phyloP scores from a whole-genome alignment of 2,329 filamentous ascomycete species.

The Colletotrichum cereale region DNA sequence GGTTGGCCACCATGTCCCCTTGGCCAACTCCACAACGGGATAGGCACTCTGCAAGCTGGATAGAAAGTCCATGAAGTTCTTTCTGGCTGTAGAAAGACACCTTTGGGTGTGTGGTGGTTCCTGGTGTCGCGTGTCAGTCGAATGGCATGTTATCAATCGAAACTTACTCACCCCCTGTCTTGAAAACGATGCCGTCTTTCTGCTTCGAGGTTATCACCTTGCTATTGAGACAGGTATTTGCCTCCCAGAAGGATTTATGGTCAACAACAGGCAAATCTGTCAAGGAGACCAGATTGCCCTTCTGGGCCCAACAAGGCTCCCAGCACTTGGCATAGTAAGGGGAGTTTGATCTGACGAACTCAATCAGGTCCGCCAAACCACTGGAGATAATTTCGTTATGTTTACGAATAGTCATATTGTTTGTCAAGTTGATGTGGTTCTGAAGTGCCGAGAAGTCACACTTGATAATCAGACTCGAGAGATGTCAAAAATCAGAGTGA shows the following conservation, averaged over 20 bases:
- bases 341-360: slow-evolving; percentile 26
- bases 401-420: slow-evolving; percentile 12
- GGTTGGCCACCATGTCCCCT: slow-evolving; percentile 31
- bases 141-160: too few species aligned
- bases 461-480: not conserved
- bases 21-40: slow-evolving; percentile 21
- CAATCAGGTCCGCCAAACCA: slow-evolving; percentile 18
- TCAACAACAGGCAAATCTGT: slow-evolving; percentile 19
- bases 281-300: not conserved
- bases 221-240: slow-evolving; percentile 33
- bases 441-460: not conserved
- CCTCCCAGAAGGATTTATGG: slow-evolving; percentile 28
- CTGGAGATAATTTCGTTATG: not conserved
- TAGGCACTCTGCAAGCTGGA: slow-evolving; percentile 25
- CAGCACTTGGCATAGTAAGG: slow-evolving; percentile 29
- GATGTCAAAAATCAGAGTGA: not conserved
- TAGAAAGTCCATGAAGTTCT: slow-evolving; percentile 26
- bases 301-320: not conserved
- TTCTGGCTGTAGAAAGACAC: slow-evolving; percentile 31
- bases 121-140: not conserved
- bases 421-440: not conserved
- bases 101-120: slow-evolving; percentile 34
- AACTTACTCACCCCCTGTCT: slow-evolving; percentile 21
- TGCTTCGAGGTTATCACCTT: slow-evolving; percentile 33
- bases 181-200: slow-evolving; percentile 32